Conservation (phyloP, 148 eudicot species). For the Pharnaceum exiguum region DNA sequence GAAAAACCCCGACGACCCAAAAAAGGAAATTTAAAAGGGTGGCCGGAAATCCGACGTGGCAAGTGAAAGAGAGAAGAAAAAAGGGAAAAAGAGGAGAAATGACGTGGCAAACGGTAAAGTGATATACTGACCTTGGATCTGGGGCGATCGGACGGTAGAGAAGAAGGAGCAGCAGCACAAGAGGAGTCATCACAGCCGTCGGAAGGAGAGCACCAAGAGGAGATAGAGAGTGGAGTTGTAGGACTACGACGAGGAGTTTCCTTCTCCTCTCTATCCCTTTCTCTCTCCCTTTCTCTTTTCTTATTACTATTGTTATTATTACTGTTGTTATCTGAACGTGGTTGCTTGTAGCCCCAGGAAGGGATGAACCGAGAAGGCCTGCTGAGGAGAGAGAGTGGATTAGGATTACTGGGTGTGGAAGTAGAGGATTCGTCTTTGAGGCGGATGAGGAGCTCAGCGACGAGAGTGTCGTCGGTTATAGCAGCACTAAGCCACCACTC, state of each 20-base stretch:
- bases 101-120: neutral
- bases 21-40: too few species aligned
- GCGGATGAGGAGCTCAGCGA: constrained; percentile 33
- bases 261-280: neutral
- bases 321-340: too few species aligned
- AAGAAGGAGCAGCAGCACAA: neutral
- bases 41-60: neutral
- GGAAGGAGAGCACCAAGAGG: constrained; percentile 26
- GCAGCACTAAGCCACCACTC: constrained; percentile 36
- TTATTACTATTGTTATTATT: too few species aligned
- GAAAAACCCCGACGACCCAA: too few species aligned
- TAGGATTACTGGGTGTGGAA: neutral
- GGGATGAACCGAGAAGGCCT: neutral
- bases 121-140: constrained; percentile 30
- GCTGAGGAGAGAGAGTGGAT: neutral
- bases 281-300: constrained; percentile 8
- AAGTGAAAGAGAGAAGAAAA: neutral
- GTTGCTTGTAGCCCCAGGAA: constrained; percentile 31
- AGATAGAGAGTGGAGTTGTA: constrained; percentile 39
- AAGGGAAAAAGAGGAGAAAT: neutral
- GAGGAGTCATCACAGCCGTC: constrained; percentile 30
- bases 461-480: constrained; percentile 28
- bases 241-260: constrained; percentile 30
- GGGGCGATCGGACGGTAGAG: constrained; percentile 22
- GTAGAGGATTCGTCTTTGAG: constrained; percentile 14